Percentiles rank a stretch among this genome's conserved stretches.
Evolutionary conservation across 768 basidiomycete genomes (phyloP).

Genomic region (Mrakia frigida): DNA sequence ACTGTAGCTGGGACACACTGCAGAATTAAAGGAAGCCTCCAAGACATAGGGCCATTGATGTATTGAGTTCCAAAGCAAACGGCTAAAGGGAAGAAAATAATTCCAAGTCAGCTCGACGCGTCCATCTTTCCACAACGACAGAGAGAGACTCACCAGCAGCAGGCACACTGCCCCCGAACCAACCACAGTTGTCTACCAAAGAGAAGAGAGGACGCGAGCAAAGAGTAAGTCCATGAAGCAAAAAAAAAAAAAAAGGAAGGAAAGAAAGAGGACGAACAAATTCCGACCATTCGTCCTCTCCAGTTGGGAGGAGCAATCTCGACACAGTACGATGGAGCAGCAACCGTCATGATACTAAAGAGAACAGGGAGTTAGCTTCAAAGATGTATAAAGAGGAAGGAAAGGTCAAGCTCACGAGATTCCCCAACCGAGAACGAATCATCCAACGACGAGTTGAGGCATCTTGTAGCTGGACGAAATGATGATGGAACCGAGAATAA

Average conservation of each 20-base stretch:
- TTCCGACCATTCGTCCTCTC: background rate
- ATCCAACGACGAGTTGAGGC: constrained; percentile 53
- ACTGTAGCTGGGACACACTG: background rate
- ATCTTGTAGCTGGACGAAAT: constrained; percentile 50
- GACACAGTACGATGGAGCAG: constrained; percentile 49
- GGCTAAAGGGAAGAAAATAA: background rate
- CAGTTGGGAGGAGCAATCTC: constrained; percentile 58
- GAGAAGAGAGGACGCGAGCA: background rate
- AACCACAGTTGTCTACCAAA: background rate
- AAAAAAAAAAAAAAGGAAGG: background rate
- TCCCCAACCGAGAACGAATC: constrained; percentile 33
- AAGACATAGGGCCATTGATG: constrained; percentile 42
- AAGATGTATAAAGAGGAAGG: background rate
- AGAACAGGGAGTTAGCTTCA: background rate
- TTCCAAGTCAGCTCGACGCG: background rate
- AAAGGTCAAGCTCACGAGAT: background rate
- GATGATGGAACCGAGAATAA: constrained; percentile 33
- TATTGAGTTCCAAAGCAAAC: constrained; percentile 20
- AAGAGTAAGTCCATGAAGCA: background rate
- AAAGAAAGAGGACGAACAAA: background rate
- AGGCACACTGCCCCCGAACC: background rate
- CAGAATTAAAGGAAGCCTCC: constrained; percentile 51
- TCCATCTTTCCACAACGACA: too few relatives aligned
- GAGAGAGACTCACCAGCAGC: background rate
- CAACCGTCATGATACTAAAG: constrained; percentile 14